Evolutionary conservation across 768 basidiomycete species (phyloP).

Genomic region (Lactarius sanguifluus): DNA sequence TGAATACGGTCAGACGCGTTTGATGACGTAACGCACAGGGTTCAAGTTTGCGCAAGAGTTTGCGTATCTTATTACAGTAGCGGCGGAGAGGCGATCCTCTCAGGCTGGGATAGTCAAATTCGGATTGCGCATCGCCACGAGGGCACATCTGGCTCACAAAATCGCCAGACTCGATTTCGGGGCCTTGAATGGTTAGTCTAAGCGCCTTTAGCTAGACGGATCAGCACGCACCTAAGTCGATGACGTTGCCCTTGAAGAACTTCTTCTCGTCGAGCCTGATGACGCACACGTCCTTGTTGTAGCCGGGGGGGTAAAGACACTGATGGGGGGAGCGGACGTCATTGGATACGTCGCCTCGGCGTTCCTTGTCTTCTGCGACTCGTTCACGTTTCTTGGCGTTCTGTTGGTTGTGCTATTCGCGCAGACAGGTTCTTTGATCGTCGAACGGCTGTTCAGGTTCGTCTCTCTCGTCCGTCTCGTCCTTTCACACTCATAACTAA

Average conservation of each 20-base stretch:
- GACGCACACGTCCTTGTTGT: neutral
- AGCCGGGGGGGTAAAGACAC: neutral
- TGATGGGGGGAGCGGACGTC: too few species aligned
- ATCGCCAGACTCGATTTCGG: too few species aligned
- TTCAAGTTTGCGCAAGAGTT: too few species aligned
- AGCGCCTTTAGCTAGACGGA: too few species aligned
- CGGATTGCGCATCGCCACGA: too few species aligned
- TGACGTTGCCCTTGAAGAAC: neutral
- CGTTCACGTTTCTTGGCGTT: constrained; percentile 1
- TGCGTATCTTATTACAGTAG: neutral
- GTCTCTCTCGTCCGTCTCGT: constrained; percentile 2
- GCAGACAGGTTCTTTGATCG: constrained; percentile 5
- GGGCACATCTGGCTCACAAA: too few species aligned
- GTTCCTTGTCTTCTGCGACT: neutral
- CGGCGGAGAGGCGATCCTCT: neutral
- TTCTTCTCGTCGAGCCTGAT: neutral
- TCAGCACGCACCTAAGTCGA: constrained; percentile 3
- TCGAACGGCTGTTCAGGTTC: neutral
- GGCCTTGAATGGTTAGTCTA: too few species aligned
- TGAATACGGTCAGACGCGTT: too few species aligned
- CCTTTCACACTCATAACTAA: constrained; percentile 4
- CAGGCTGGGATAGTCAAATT: too few species aligned
- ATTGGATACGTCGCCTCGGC: too few species aligned
- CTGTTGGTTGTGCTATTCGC: neutral
- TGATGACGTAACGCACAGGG: constrained; percentile 1